A percentile compares a stretch with the other conserved stretches of the same genome.
Conservation (phyloP, 192 early-diverging fungal genomes). For the Piromyces sp. region DNA sequence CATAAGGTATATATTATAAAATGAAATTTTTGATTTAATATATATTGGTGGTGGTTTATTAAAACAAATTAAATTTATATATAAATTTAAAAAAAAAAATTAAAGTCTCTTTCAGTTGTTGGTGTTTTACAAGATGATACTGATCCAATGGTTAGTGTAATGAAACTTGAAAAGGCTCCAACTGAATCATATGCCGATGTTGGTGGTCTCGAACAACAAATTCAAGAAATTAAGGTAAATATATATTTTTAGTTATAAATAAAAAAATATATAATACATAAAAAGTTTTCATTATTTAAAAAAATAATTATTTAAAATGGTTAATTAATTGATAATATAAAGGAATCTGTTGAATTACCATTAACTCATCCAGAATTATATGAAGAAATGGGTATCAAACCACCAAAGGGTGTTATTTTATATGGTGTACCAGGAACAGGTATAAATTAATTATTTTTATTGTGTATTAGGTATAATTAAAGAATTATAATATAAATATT, state of each 20-base stretch:
- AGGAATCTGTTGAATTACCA: slow-evolving; percentile 92
- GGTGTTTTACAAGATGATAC: slow-evolving; percentile 89
- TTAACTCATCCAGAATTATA: slow-evolving; percentile 93
- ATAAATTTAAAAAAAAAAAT: no score
- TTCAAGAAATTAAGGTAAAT: slow-evolving; percentile 78
- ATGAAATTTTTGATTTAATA: no score
- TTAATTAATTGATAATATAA: neutral
- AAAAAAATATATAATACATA: neutral
- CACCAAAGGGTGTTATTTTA: slow-evolving; percentile 90
- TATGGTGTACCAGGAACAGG: slow-evolving; percentile 86
- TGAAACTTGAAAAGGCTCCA: slow-evolving; percentile 97
- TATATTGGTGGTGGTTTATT: no score
- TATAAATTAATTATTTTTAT: no score
- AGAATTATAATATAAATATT: no score
- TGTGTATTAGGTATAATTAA: no score
- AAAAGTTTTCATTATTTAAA: no score
- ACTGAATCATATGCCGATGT: slow-evolving; percentile 97
- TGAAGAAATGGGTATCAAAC: slow-evolving; percentile 97
- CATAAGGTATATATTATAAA: no score
- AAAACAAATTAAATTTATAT: no score
- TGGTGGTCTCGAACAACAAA: slow-evolving; percentile 90
- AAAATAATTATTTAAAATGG: neutral
- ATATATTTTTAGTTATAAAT: neutral
- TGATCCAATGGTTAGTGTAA: slow-evolving; percentile 97
- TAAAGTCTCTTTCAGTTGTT: slow-evolving; percentile 63